Conservation (phyloP, 352 stramenopile species). For the Globisporangium sylvaticum region DNA sequence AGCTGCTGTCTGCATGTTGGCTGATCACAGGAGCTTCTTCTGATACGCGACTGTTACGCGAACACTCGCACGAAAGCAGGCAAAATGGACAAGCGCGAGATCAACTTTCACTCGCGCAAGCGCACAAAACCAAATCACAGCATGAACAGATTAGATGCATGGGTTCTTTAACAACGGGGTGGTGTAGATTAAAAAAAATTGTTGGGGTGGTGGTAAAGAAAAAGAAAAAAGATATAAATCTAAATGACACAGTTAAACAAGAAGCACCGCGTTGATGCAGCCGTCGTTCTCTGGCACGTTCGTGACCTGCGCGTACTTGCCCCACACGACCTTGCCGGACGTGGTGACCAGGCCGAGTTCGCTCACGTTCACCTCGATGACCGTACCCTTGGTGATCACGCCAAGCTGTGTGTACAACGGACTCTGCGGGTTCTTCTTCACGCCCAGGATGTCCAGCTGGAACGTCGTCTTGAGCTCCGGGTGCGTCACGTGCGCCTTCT, state of each 20-base stretch:
- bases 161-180: background rate
- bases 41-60: background rate
- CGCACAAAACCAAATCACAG: background rate
- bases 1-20: background rate
- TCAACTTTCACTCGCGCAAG: too few species aligned
- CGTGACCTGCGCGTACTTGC: conserved; percentile 99
- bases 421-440: conserved; percentile 99
- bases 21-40: background rate
- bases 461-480: conserved; percentile 99
- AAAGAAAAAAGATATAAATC: conserved; percentile 27
- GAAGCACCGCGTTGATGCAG: conserved; percentile 98
- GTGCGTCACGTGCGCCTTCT: conserved; percentile 99
- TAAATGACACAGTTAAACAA: conserved; percentile 89
- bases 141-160: background rate
- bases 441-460: conserved; percentile 98
- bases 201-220: background rate
- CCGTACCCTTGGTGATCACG: conserved; percentile 99
- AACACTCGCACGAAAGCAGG: background rate
- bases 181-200: background rate
- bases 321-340: conserved; percentile 99
- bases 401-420: conserved; percentile 97
- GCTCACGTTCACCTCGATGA: conserved; percentile 98
- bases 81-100: background rate
- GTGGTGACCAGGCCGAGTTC: conserved; percentile 99
- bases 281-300: conserved; percentile 99